Evolutionary conservation across 1,284 basidiomycete genomes (phyloP), one percentile per base, ranked within the genome.

Genomic region (Austropuccinia psidii): DNA sequence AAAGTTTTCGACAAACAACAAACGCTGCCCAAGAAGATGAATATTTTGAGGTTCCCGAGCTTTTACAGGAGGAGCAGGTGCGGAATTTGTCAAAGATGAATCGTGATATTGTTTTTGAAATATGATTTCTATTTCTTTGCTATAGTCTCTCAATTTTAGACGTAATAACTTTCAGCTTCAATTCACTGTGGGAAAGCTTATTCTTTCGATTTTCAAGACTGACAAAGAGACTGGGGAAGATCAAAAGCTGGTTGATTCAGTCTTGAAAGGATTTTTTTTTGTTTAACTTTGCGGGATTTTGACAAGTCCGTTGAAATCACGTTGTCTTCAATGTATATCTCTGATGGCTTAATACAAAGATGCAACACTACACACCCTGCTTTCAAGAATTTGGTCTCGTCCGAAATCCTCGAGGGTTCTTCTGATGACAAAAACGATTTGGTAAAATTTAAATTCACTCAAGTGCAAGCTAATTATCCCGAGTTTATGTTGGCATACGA

Each of bases 101-200:
- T 19, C 19, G 39, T 21, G 37, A 31, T 31, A 45, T 52, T 52
- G 1, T 52, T 50, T 50, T 31, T 69, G 50, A n/a, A 21, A 2
- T 33, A 21, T 47, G 24, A 39, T 43, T 17, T 35, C 41, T 35
- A 24, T 61, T 29, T 41, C n/a, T n/a, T n/a, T n/a, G n/a, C 58
- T 54, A 55, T 75, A 87, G 85, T 82, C 81, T 70, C 83, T 83
- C 8, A 87, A 88, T 75, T 80, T 90, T 47, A 88, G 86, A 76
- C 96, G 98, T 79, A 89, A 90, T 78, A 85, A 86, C 0, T 92
- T 98, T 77, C 91, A 97, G 81, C 84, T 98, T 76, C 84, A 89
- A 62, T 98, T 99, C 82, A 84, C 88, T 43, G 97, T 98, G 45
- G 91, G 93, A 73, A 86, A 87, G 68, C 84, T 99, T n/a, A 86